Base-by-base conservation (phyloP, 768 basidiomycete species). In the Mycena filopes region DNA sequence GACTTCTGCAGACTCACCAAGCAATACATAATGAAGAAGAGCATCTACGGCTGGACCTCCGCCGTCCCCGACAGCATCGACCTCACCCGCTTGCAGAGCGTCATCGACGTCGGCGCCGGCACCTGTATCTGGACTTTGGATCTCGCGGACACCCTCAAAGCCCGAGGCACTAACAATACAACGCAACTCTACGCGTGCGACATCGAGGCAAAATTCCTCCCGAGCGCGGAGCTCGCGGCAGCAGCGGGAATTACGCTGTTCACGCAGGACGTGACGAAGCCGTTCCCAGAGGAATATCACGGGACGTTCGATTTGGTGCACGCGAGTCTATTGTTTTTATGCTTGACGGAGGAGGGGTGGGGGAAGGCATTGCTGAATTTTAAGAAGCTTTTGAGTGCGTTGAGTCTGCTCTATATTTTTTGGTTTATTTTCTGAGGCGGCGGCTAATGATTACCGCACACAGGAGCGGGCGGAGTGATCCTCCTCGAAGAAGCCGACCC, bases 11-110 rank as follows among this genome's bases (percentile, higher is more conserved):
- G 48, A 15, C 48, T 50, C 10, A 31, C 28, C 18, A 50, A 50
- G 25, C 48, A 31, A 15, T 50, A 50, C 33, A 31, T 20, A 31
- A 50, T 50, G 48, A 50, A 50, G 21, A 50, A 50, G 48, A 33
- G 3, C 29, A 4, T 50, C 29, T 50, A 50, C 29, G 48, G 48
- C 48, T 50, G 29, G 48, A 20, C 20, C 16, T 18, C 3, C 28
- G 49, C 33, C 9, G 49, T 51, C 10, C 33, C 49, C 4, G 49
- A 51, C n/a, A 15, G 2, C 38, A 51, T 51, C 9, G 8, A 51
- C 31, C 1, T 51, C 4, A 13, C 20, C 33, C 3, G 31, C 2
- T 7, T 21, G 15, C 31, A 36, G n/a, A 51, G 38, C 3, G 49
- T 51, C n/a, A n/a, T n/a, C n/a, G 49, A 51, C 21, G 38, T 51